Evolutionary conservation across 2,329 filamentous ascomycete genomes (phyloP), one percentile per base, ranked within the genome.

Genomic region (Beauveria varroae): DNA sequence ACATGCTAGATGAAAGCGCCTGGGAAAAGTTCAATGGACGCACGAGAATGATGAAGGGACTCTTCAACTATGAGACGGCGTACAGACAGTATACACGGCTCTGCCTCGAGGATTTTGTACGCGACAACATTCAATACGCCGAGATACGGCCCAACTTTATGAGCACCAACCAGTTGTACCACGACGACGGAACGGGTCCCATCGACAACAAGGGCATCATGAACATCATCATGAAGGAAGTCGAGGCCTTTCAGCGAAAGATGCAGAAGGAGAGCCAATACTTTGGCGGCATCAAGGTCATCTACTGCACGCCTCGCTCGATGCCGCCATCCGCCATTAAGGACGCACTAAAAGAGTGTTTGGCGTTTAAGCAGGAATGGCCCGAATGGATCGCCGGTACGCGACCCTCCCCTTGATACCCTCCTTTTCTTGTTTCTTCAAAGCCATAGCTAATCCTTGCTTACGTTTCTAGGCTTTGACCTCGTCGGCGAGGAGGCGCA

Each of bases 131-230:
- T 65, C 86, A 87, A 72, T 90, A 89, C 66, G 86, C 86, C 30
- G 87, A 90, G 72, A 82, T 90, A 46, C 80, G 87, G 30, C 86
- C 86, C 3, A 90, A 89, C 73, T 84, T 90, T 49, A 83, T 89
- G 78, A 79, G 77, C 53, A 76, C 75, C 58, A 89, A 89, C 67
- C 80, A 81, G 47, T 80, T 90, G 8, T 86, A 81, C 63, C 76
- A 69, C 24, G 79, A 87, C 66, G 79, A 88, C 62, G 86, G 86
- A 3, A 74, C 69, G 1, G 65, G 67, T 0, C 71, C 77, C 43
- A 78, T 88, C 55, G 74, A 80, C 59, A 87, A 88, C 64, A 67
- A 69, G 41, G 81, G 75, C 1, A 88, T 88, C 58, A 84, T 89
- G 81, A 60, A 75, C 3, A 80, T 88, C 16, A 84, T 88, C 60